A percentile compares a stretch with the other conserved stretches of the same genome.
Evolutionary conservation across 305 asterid genomes (phyloP).

Genomic region (Rubia occidens): DNA sequence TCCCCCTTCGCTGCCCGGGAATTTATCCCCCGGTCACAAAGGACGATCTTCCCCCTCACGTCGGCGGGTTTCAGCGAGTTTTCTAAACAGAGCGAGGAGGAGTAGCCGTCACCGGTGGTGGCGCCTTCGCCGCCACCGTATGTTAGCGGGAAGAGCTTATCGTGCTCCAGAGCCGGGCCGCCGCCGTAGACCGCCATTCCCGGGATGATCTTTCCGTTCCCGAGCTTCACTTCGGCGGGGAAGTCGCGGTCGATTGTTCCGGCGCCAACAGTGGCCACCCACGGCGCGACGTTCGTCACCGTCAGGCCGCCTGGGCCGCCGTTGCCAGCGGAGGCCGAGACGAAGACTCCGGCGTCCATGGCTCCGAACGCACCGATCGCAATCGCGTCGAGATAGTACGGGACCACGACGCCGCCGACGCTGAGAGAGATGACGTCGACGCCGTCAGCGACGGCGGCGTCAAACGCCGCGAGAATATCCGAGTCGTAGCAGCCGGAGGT

Average conservation of each 20-base stretch:
- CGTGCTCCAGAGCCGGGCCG: conserved; percentile 55
- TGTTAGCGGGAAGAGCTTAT: conserved; percentile 49
- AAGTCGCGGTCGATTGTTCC: conserved; percentile 78
- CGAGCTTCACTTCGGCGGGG: conserved; percentile 75
- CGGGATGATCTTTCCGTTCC: conserved; percentile 44
- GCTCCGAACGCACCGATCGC: conserved; percentile 79
- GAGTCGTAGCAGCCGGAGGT: conserved; percentile 76
- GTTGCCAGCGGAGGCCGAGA: conserved; percentile 85
- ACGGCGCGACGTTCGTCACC: conserved; percentile 76
- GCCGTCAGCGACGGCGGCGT: conserved; percentile 70
- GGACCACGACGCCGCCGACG: conserved; percentile 87
- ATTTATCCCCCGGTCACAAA: conserved; percentile 81
- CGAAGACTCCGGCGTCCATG: conserved; percentile 56
- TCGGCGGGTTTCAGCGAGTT: conserved; percentile 53
- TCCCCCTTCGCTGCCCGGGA: conserved; percentile 78
- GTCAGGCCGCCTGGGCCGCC: conserved; percentile 85
- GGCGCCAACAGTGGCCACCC: conserved; percentile 90
- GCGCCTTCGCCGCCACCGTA: conserved; percentile 73
- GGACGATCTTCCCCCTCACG: conserved; percentile 55
- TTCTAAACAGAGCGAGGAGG: conserved; percentile 70
- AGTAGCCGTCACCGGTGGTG: conserved; percentile 53
- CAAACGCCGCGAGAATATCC: conserved; percentile 83
- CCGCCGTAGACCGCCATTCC: conserved; percentile 74
- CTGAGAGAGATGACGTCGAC: conserved; percentile 78
- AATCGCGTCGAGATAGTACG: conserved; percentile 71